These are phyloP conservation scores for Termitomyces sp. DNA, from an alignment of 768 basidiomycete species.

Conservation along the genomic window DNA sequence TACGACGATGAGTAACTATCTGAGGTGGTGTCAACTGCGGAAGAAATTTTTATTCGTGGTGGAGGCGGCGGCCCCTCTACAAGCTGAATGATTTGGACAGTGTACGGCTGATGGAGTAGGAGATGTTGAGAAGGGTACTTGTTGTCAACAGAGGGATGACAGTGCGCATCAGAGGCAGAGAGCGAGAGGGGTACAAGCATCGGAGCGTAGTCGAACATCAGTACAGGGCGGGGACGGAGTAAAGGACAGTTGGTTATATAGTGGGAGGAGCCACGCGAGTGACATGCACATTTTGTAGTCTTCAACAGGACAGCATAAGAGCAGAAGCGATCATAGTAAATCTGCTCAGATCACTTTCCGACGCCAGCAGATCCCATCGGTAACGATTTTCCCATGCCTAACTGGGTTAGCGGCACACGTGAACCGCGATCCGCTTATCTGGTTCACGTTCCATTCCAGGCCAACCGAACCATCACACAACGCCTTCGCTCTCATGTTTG, in stretches of 20 bases:
- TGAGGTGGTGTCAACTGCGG: constrained; percentile 30
- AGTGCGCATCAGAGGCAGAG: constrained; percentile 19
- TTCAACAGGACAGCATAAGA: constrained; percentile 17
- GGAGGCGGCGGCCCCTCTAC: constrained; percentile 63
- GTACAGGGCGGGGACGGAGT: constrained; percentile 15
- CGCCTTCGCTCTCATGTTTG: constrained; percentile 17
- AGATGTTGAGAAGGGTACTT: constrained; percentile 36
- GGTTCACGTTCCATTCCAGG: constrained; percentile 14
- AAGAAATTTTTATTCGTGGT: constrained; percentile 33
- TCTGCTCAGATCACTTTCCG: constrained; percentile 10
- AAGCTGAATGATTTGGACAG: constrained; percentile 69
- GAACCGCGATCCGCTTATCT: constrained; percentile 25
- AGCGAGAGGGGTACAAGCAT: constrained; percentile 16
- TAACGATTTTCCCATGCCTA: constrained; percentile 23
- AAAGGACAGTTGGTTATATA: constrained; percentile 17
- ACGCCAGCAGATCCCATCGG: constrained; percentile 23
- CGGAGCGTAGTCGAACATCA: constrained; percentile 22
- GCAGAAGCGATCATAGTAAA: constrained; percentile 17
- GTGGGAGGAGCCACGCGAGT: constrained; percentile 17
- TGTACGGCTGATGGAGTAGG: constrained; percentile 42
- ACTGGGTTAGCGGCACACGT: constrained; percentile 20
- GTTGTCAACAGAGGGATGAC: constrained; percentile 19
- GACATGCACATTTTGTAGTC: constrained; percentile 23
- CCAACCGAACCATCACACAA: constrained; percentile 14
- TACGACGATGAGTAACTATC: constrained; percentile 34